Evolutionary conservation across 768 basidiomycete genomes (phyloP).

Genomic region (Boletus sensibilis): DNA sequence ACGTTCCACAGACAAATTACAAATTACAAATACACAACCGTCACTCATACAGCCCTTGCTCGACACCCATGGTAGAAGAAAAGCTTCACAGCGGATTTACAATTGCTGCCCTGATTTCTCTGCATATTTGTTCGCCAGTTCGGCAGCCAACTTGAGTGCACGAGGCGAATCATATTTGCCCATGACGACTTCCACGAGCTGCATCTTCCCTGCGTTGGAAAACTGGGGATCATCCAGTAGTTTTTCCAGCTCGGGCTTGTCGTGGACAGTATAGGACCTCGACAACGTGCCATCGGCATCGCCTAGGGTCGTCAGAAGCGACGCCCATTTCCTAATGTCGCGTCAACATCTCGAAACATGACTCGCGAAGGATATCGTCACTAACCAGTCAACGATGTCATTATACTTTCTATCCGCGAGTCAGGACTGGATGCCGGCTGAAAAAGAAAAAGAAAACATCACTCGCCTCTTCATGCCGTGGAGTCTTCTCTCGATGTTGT

Average conservation of each 20-base stretch:
- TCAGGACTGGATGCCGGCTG: not conserved
- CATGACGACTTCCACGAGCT: slow-evolving; percentile 83
- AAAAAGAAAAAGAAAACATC: not conserved
- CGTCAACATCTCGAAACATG: not conserved
- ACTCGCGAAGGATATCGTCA: not conserved
- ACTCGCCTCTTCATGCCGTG: slow-evolving; percentile 60
- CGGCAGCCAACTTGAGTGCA: slow-evolving; percentile 55
- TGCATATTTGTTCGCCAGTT: slow-evolving; percentile 15
- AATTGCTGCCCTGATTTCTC: slow-evolving; percentile 21
- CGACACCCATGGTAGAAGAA: not conserved
- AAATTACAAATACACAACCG: not conserved
- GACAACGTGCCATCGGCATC: slow-evolving; percentile 47
- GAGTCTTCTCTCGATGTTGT: slow-evolving; percentile 82
- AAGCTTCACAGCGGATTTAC: not conserved
- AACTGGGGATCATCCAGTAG: slow-evolving; percentile 68
- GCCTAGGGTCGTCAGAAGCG: slow-evolving; percentile 58
- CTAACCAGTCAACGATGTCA: slow-evolving; percentile 73
- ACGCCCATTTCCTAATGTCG: slow-evolving; percentile 56
- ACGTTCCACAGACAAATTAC: not conserved
- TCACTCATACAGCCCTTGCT: slow-evolving; percentile 1
- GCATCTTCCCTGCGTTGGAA: slow-evolving; percentile 60
- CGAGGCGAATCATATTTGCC: slow-evolving; percentile 67
- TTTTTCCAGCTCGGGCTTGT: slow-evolving; percentile 61
- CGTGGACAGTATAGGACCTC: slow-evolving; percentile 64
- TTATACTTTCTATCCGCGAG: slow-evolving; percentile 65